These are phyloP conservation scores for Fennellomyces sp. DNA, from an alignment of 371 early-diverging fungal genomes.

Conservation along the genomic window DNA sequence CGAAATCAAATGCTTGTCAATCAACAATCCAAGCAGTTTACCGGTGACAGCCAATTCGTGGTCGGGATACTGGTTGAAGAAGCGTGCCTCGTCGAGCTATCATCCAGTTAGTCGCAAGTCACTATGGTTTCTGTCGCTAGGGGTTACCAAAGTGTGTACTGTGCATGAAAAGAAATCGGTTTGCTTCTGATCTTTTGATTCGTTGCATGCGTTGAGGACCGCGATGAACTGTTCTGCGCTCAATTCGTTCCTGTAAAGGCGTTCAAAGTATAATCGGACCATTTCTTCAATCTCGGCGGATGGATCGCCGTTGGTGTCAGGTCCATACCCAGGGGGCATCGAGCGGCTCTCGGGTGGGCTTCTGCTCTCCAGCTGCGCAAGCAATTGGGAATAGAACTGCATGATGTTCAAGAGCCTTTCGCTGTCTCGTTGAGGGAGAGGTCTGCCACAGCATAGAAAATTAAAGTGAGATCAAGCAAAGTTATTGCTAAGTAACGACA, in stretches of 20 bases:
- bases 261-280: constrained; percentile 75
- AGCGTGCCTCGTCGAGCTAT: constrained; percentile 91
- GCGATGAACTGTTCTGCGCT: constrained; percentile 74
- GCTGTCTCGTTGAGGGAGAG: constrained; percentile 33
- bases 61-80: constrained; percentile 92
- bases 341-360: background rate
- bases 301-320: background rate
- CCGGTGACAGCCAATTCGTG: constrained; percentile 87
- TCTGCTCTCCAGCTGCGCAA: background rate
- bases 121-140: background rate
- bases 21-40: constrained; percentile 84
- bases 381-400: constrained; percentile 36
- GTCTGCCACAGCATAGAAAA: constrained; percentile 25
- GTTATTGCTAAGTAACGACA: background rate
- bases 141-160: constrained; percentile 69
- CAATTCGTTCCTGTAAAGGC: constrained; percentile 75
- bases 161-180: constrained; percentile 80
- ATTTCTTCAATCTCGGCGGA: constrained; percentile 70
- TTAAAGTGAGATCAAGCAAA: background rate
- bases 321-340: background rate
- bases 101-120: background rate
- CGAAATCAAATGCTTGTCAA: constrained; percentile 82
- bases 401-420: constrained; percentile 34
- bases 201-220: constrained; percentile 71
- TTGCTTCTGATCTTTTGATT: constrained; percentile 68